Evolutionary conservation across 176 grass and related monocot species (phyloP).

Genomic region (Aegilops sharonensis): DNA sequence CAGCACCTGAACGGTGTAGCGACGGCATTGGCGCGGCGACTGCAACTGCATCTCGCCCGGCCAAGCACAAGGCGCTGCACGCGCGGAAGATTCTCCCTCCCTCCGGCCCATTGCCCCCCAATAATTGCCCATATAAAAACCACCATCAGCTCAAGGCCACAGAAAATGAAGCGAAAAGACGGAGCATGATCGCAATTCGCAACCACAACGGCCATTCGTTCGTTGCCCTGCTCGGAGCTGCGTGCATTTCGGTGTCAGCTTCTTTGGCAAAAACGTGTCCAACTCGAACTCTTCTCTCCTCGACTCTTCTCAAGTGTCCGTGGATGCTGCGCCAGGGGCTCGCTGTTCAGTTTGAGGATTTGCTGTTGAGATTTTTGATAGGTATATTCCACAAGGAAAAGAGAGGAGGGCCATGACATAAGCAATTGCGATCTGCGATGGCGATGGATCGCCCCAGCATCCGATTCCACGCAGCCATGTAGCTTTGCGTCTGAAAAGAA

Average conservation of each 20-base stretch:
- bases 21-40: background rate
- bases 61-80: background rate
- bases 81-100: constrained; percentile 14
- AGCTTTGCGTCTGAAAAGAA: background rate
- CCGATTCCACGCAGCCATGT: background rate
- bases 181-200: constrained; percentile 16
- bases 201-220: background rate
- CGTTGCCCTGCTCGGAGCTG: background rate
- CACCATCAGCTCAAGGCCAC: background rate
- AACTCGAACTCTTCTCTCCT: background rate
- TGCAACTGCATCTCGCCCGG: background rate
- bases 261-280: background rate
- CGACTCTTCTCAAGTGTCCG: background rate
- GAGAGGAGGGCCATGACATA: background rate
- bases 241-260: constrained; percentile 38
- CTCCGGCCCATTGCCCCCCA: background rate
- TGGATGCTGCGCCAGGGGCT: background rate
- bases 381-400: background rate
- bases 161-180: constrained; percentile 6
- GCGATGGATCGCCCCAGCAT: background rate
- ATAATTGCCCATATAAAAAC: constrained; percentile 44
- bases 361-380: background rate
- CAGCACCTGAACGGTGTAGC: constrained; percentile 37
- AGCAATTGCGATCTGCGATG: background rate
- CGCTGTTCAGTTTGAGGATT: too few species aligned